A percentile compares a stretch with the other conserved stretches of the same genome.
These are phyloP conservation scores for Candida hungchunana DNA, from an alignment of 805 yeast genomes.

Conservation along the genomic window DNA sequence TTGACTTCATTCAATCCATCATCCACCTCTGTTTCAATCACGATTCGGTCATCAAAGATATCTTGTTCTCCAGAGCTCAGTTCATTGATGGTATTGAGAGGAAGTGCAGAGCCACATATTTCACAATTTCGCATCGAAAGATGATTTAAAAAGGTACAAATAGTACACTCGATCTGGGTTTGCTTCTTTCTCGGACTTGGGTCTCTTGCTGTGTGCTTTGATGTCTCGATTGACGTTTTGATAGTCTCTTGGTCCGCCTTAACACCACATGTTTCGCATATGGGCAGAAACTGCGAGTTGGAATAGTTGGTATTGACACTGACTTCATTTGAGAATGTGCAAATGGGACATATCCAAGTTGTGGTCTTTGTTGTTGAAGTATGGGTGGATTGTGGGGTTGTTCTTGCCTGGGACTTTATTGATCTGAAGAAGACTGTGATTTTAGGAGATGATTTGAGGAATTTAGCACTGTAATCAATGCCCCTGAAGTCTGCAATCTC, in stretches of 20 bases:
- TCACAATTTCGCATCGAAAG: constrained; percentile 77
- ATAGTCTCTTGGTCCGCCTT: constrained; percentile 36
- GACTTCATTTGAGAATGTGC: constrained; percentile 61
- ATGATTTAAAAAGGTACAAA: constrained; percentile 82
- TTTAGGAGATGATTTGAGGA: constrained; percentile 76
- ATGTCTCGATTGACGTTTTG: constrained; percentile 27
- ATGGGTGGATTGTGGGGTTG: not conserved
- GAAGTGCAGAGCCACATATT: constrained; percentile 69
- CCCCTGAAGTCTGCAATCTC: constrained; percentile 38
- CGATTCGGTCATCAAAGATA: constrained; percentile 31
- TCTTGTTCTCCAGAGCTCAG: constrained; percentile 19
- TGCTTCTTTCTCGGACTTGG: not conserved
- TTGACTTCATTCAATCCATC: constrained; percentile 25
- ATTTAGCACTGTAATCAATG: constrained; percentile 45
- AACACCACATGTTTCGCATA: constrained; percentile 64
- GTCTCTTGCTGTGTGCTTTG: not conserved
- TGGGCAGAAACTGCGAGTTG: constrained; percentile 33
- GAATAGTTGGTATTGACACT: constrained; percentile 27
- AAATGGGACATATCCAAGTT: constrained; percentile 84
- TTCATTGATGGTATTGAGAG: constrained; percentile 25
- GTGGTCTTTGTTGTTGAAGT: constrained; percentile 8
- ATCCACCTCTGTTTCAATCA: constrained; percentile 28
- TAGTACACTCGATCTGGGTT: constrained; percentile 36
- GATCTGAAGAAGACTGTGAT: constrained; percentile 41
- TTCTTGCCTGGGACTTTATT: constrained; percentile 6